Conservation (phyloP, 176 grass and related monocot species). For the Carex myosuroides region DNA sequence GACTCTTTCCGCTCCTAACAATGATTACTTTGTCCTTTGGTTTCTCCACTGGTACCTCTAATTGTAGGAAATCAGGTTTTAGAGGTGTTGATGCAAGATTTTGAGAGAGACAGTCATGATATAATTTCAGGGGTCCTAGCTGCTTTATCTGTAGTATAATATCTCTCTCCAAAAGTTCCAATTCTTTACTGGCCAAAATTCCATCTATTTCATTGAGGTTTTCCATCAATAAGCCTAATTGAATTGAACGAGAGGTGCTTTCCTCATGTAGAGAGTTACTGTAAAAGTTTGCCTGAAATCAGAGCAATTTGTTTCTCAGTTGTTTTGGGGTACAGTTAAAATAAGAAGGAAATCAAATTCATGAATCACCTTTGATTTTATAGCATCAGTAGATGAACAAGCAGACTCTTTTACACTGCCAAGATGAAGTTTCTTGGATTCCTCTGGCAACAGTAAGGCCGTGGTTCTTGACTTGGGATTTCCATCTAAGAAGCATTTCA, state of each 20-base stretch:
- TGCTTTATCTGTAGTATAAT: conserved; percentile 52
- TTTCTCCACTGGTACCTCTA: conserved; percentile 17
- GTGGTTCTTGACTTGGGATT: conserved; percentile 11
- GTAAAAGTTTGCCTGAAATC: conserved; percentile 21
- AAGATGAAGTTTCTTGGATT: background rate
- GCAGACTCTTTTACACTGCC: background rate
- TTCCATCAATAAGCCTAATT: conserved; percentile 62
- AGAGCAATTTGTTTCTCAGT: conserved; percentile 18
- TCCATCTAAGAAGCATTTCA: conserved; percentile 11
- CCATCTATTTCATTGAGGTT: conserved; percentile 49
- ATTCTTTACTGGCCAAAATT: conserved; percentile 43
- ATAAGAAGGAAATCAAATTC: background rate
- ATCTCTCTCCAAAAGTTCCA: conserved; percentile 41
- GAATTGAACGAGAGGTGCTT: conserved; percentile 18
- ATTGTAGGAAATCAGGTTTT: conserved; percentile 24
- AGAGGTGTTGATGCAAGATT: conserved; percentile 4
- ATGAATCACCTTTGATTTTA: background rate
- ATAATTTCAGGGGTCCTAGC: conserved; percentile 54
- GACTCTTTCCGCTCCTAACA: conserved; percentile 46
- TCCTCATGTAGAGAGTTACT: conserved; percentile 27
- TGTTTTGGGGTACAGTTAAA: background rate
- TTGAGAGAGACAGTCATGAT: conserved; percentile 26
- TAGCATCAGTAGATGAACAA: conserved; percentile 4
- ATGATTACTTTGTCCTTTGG: conserved; percentile 19
- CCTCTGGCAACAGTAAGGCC: background rate